Evolutionary conservation across 768 basidiomycete genomes (phyloP).

Genomic region (Baorangia bicolor): DNA sequence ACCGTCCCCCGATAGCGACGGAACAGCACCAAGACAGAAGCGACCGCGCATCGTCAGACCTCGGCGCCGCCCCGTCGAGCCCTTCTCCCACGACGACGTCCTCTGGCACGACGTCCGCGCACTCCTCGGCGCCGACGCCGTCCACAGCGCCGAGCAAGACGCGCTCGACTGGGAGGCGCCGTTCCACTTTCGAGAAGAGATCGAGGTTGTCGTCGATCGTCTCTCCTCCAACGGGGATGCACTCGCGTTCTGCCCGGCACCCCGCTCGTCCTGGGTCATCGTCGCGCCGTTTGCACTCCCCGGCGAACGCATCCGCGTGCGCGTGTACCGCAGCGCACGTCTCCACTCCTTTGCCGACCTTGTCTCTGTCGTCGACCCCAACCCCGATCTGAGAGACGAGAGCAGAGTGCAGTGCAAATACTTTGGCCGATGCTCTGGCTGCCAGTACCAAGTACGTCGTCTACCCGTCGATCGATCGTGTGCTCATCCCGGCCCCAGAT

Average conservation of each 20-base stretch:
- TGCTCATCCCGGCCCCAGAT: slow-evolving; percentile 46
- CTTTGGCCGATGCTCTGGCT: slow-evolving; percentile 88
- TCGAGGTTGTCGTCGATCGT: slow-evolving; percentile 63
- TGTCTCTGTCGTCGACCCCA: slow-evolving; percentile 62
- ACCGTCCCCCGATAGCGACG: neutral
- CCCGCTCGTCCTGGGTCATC: slow-evolving; percentile 71
- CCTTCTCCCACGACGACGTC: slow-evolving; percentile 73
- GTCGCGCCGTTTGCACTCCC: slow-evolving; percentile 84
- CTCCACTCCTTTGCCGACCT: slow-evolving; percentile 79
- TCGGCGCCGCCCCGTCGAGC: slow-evolving; percentile 37
- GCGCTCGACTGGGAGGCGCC: slow-evolving; percentile 59
- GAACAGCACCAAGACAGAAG: slow-evolving; percentile 28
- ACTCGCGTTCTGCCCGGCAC: slow-evolving; percentile 50
- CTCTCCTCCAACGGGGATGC: slow-evolving; percentile 68
- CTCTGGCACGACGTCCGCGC: slow-evolving; percentile 67
- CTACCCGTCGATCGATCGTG: neutral
- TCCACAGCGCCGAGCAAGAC: slow-evolving; percentile 47
- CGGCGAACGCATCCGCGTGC: slow-evolving; percentile 72
- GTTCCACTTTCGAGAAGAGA: slow-evolving; percentile 55
- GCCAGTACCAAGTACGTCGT: slow-evolving; percentile 80
- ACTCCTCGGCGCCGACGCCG: slow-evolving; percentile 61
- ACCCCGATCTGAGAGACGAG: slow-evolving; percentile 62
- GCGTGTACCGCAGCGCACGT: slow-evolving; percentile 67
- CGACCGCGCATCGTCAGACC: slow-evolving; percentile 26
- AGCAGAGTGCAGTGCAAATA: slow-evolving; percentile 74